A percentile compares a stretch with the other conserved stretches of the same genome.
Evolutionary conservation across 2,329 filamentous ascomycete species (phyloP).

Genomic region (Neonectria magnoliae): DNA sequence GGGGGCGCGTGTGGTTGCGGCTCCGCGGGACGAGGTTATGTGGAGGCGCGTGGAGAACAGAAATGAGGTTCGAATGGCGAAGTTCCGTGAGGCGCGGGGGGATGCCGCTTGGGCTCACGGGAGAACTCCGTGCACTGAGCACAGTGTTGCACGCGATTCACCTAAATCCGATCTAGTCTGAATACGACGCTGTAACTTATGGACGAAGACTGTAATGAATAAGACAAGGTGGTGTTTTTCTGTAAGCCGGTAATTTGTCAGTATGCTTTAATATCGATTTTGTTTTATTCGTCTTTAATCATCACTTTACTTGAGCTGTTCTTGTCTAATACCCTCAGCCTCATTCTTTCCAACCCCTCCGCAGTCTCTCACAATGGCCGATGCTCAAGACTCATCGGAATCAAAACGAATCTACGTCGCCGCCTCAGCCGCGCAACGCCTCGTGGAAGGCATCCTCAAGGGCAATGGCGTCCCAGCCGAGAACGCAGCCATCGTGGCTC

Average conservation of each 20-base stretch:
- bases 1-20: not conserved
- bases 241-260: not conserved
- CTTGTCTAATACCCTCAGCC: not conserved
- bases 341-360: not conserved
- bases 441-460: conserved; percentile 64
- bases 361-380: conserved; percentile 26
- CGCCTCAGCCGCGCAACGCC: conserved; percentile 53
- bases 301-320: not conserved
- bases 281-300: not conserved
- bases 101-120: conserved; percentile 25
- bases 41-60: conserved; percentile 3
- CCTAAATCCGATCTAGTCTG: not conserved
- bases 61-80: conserved; percentile 21
- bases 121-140: not conserved
- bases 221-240: not conserved
- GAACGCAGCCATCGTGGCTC: conserved; percentile 72
- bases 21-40: not conserved
- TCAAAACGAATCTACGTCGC: conserved; percentile 46
- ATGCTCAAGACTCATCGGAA: conserved; percentile 23
- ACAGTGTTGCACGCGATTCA: not conserved
- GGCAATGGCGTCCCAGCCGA: conserved; percentile 68
- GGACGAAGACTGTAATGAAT: not conserved
- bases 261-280: not conserved
- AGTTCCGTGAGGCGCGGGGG: conserved; percentile 30
- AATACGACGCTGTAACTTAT: not conserved